These are phyloP conservation scores for Microbotryomycetes sp. DNA, from an alignment of 1,284 basidiomycete genomes.

Conservation along the genomic window DNA sequence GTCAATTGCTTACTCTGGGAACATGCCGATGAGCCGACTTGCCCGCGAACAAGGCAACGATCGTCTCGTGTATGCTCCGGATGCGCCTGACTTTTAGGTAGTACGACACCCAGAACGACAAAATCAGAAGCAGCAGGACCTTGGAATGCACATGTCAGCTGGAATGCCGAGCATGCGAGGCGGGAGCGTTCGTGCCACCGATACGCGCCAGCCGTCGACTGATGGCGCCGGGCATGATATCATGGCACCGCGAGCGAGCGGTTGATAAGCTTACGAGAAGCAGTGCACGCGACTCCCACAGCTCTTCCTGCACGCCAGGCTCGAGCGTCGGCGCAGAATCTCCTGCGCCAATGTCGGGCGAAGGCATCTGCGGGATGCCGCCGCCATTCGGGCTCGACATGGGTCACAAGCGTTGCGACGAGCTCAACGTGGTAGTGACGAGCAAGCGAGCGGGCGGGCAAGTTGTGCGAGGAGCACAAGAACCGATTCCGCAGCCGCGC, in stretches of 20 bases:
- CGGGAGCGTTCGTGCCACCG: not conserved
- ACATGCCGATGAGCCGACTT: too few relatives aligned
- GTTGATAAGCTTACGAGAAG: conserved; percentile 7
- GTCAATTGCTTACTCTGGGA: too few relatives aligned
- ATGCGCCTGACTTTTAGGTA: conserved; percentile 96
- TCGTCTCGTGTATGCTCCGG: conserved; percentile 90
- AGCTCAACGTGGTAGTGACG: too few relatives aligned
- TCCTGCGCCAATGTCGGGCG: not conserved
- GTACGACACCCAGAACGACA: conserved; percentile 93
- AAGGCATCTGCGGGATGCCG: not conserved
- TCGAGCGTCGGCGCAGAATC: conserved; percentile 4
- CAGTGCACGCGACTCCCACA: conserved; percentile 18
- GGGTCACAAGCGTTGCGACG: too few relatives aligned
- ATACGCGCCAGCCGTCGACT: not conserved
- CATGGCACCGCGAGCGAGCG: not conserved
- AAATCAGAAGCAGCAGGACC: conserved; percentile 85
- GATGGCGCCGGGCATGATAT: too few relatives aligned
- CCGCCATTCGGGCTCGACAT: conserved; percentile 5
- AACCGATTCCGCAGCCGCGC: too few relatives aligned
- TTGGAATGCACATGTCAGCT: not conserved
- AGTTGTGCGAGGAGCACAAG: too few relatives aligned
- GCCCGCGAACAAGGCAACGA: conserved; percentile 86
- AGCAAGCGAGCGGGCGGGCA: too few relatives aligned
- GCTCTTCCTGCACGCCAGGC: conserved; percentile 19
- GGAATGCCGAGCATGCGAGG: not conserved